Conservation (phyloP, 495 filamentous ascomycete genomes). For the Aspergillus avenaceus region DNA sequence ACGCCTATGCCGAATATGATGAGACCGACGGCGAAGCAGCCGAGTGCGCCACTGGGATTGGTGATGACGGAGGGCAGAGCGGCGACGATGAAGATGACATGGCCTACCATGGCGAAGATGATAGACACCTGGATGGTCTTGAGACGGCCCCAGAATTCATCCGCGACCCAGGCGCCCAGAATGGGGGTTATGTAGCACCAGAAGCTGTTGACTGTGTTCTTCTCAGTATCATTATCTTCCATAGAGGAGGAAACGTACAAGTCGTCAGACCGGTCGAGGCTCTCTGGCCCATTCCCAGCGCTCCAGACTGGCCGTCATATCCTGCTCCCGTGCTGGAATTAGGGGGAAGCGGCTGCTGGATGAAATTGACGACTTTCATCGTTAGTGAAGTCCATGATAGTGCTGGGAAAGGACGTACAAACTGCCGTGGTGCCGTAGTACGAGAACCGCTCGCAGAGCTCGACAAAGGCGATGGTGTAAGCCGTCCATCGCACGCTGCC, state of each 20-base stretch:
- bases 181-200: constrained; percentile 71
- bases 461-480: constrained; percentile 70
- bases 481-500: constrained; percentile 59
- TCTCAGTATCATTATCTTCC: neutral
- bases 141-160: constrained; percentile 67
- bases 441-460: constrained; percentile 74
- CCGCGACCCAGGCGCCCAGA: constrained; percentile 66
- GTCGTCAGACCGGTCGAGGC: constrained; percentile 59
- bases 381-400: constrained; percentile 57
- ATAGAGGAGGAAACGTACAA: constrained; percentile 20
- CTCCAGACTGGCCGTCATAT: constrained; percentile 54
- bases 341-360: constrained; percentile 59
- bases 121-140: constrained; percentile 62
- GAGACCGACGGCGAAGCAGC: constrained; percentile 60
- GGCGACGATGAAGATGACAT: constrained; percentile 60
- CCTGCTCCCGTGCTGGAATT: constrained; percentile 60
- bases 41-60: constrained; percentile 43
- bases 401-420: constrained; percentile 57
- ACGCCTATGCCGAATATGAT: constrained; percentile 47
- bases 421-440: constrained; percentile 76
- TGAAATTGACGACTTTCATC: constrained; percentile 55
- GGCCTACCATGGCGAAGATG: constrained; percentile 57
- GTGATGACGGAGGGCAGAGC: constrained; percentile 58
- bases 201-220: constrained; percentile 55
- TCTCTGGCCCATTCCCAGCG: constrained; percentile 62